Conservation (phyloP, 768 basidiomycete species). For the Termitomyces sp. region DNA sequence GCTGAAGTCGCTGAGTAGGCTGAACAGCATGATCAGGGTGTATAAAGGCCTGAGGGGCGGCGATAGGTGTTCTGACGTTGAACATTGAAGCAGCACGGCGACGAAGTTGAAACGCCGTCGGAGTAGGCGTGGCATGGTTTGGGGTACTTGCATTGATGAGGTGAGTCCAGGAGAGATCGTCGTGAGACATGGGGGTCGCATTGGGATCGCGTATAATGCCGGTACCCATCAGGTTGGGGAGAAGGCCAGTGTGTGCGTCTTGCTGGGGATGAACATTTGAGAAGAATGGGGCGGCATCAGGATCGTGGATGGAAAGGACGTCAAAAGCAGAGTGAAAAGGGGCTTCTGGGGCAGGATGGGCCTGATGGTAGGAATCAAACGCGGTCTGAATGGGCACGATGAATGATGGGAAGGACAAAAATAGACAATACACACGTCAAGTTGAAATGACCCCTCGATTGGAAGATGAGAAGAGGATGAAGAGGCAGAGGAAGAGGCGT, state of each 20-base stretch:
- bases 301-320: slow-evolving; percentile 73
- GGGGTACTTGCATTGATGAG: neutral
- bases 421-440: neutral
- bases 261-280: slow-evolving; percentile 6
- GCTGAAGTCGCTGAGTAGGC: neutral
- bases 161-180: neutral
- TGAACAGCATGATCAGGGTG: neutral
- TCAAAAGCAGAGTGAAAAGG: slow-evolving; percentile 61
- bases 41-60: neutral
- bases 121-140: neutral
- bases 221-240: neutral
- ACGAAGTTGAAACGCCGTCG: neutral
- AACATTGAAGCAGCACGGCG: slow-evolving; percentile 5
- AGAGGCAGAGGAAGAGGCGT: slow-evolving; percentile 31
- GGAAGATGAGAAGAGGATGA: slow-evolving; percentile 51
- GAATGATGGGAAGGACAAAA: no score
- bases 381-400: neutral
- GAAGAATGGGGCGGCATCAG: slow-evolving; percentile 63
- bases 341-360: neutral
- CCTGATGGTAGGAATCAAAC: neutral
- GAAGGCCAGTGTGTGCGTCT: no score
- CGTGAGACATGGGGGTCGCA: neutral
- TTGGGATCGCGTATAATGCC: neutral
- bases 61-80: neutral
- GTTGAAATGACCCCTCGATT: slow-evolving; percentile 9